Conservation (phyloP, 2,329 filamentous ascomycete species). For the Coniochaeta hoffmannii region DNA sequence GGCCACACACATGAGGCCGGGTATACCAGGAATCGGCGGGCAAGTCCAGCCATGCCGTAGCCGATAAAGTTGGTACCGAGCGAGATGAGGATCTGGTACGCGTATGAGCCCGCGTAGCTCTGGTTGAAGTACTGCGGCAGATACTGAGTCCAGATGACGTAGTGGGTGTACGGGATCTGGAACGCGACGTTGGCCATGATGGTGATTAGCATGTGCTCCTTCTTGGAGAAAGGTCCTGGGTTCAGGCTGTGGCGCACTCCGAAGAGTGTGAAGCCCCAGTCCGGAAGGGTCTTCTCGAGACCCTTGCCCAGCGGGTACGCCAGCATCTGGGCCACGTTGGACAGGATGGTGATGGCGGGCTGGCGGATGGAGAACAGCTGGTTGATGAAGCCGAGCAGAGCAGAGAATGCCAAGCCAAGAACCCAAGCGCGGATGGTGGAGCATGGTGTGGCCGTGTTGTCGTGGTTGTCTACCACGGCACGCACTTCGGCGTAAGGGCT, state of each 20-base stretch:
- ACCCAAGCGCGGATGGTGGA: constrained; percentile 46
- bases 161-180: constrained; percentile 38
- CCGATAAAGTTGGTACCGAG: constrained; percentile 47
- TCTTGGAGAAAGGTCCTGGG: constrained; percentile 49
- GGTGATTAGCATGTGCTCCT: constrained; percentile 52
- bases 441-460: constrained; percentile 26
- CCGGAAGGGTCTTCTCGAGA: constrained; percentile 42
- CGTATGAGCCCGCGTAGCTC: constrained; percentile 35
- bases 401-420: constrained; percentile 44
- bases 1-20: constrained; percentile 47
- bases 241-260: constrained; percentile 42
- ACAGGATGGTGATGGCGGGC: constrained; percentile 44
- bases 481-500: constrained; percentile 35
- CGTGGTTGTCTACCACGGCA: constrained; percentile 29
- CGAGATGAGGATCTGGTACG: constrained; percentile 42
- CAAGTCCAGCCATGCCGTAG: constrained; percentile 45
- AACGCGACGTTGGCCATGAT: constrained; percentile 50
- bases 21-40: constrained; percentile 42
- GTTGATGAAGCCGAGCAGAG: constrained; percentile 43
- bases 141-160: constrained; percentile 42
- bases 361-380: constrained; percentile 52
- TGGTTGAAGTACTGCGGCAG: constrained; percentile 44
- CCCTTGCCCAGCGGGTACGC: constrained; percentile 47
- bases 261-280: constrained; percentile 39
- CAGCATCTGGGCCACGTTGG: constrained; percentile 49